A percentile compares a stretch with the other conserved stretches of the same genome.
Evolutionary conservation across 352 stramenopile genomes (phyloP).

Genomic region (Phytophthora nicotianae): DNA sequence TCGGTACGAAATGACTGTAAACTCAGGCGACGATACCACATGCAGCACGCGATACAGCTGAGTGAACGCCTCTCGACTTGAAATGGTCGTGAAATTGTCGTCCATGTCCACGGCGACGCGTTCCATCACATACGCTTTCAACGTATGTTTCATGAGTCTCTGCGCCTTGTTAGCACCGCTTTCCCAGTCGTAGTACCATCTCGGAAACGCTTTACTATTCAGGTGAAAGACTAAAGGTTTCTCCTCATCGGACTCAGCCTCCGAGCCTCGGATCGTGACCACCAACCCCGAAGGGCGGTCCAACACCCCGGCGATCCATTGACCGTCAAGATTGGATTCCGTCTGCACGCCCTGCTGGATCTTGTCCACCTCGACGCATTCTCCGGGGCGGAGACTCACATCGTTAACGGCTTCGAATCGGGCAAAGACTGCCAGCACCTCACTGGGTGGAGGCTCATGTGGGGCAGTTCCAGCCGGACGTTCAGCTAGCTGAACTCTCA

Average conservation of each 20-base stretch:
- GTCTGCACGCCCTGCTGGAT: slow-evolving; percentile 45
- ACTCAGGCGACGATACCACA: slow-evolving; percentile 60
- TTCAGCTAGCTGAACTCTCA: slow-evolving; percentile 39
- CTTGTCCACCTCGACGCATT: slow-evolving; percentile 50
- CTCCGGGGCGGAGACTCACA: slow-evolving; percentile 43
- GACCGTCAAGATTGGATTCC: slow-evolving; percentile 60
- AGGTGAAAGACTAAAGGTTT: slow-evolving; percentile 55
- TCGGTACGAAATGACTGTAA: slow-evolving; percentile 73
- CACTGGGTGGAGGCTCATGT: slow-evolving; percentile 15
- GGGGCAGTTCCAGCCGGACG: slow-evolving; percentile 6
- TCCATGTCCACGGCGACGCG: slow-evolving; percentile 43
- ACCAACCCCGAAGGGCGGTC: slow-evolving; percentile 49
- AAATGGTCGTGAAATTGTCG: slow-evolving; percentile 39
- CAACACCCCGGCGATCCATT: slow-evolving; percentile 58
- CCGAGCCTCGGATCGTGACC: slow-evolving; percentile 11
- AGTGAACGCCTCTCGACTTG: slow-evolving; percentile 15
- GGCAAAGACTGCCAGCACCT: slow-evolving; percentile 36
- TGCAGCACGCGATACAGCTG: slow-evolving; percentile 56
- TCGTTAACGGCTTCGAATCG: slow-evolving; percentile 47
- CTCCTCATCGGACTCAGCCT: slow-evolving; percentile 15
- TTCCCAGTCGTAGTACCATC: slow-evolving; percentile 44
- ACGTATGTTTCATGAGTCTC: slow-evolving; percentile 70
- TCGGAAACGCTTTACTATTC: slow-evolving; percentile 47
- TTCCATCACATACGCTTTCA: slow-evolving; percentile 66
- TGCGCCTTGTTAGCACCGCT: slow-evolving; percentile 73